Conservation (phyloP, 2,329 filamentous ascomycete genomes). For the Pyricularia sp. region DNA sequence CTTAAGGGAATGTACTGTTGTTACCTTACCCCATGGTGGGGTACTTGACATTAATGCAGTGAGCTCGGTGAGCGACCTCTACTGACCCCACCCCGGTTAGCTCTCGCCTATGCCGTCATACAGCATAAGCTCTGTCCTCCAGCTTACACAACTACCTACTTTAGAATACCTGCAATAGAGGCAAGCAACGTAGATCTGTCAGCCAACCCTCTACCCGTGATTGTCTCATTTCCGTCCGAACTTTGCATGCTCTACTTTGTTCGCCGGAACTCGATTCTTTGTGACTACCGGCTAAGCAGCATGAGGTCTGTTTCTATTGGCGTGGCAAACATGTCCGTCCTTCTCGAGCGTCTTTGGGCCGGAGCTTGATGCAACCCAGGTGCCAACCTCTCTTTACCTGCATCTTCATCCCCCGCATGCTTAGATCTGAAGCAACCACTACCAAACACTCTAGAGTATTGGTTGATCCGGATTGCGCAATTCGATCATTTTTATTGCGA, state of each 20-base stretch:
- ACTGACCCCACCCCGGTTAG: neutral
- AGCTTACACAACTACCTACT: no score
- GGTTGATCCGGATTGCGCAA: neutral
- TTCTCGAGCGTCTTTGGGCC: neutral
- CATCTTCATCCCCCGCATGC: neutral
- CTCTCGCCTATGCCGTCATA: no score
- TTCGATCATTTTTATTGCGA: neutral
- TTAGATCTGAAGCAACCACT: neutral
- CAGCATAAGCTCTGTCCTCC: no score
- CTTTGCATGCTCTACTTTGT: neutral
- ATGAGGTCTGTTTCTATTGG: neutral
- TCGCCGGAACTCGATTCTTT: neutral
- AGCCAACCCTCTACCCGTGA: neutral
- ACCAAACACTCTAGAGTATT: neutral
- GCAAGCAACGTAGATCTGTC: no score
- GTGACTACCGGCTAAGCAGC: neutral
- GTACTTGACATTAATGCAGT: neutral
- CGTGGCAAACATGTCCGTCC: neutral
- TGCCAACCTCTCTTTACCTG: neutral
- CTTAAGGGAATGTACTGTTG: no score
- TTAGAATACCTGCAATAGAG: no score
- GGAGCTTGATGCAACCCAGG: neutral
- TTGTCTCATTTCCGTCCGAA: neutral
- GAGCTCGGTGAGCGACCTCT: neutral
- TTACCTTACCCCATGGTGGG: neutral